Evolutionary conservation across 2,329 filamentous ascomycete genomes (phyloP), one percentile per base, ranked within the genome.

Genomic region (Camillea tinctor): DNA sequence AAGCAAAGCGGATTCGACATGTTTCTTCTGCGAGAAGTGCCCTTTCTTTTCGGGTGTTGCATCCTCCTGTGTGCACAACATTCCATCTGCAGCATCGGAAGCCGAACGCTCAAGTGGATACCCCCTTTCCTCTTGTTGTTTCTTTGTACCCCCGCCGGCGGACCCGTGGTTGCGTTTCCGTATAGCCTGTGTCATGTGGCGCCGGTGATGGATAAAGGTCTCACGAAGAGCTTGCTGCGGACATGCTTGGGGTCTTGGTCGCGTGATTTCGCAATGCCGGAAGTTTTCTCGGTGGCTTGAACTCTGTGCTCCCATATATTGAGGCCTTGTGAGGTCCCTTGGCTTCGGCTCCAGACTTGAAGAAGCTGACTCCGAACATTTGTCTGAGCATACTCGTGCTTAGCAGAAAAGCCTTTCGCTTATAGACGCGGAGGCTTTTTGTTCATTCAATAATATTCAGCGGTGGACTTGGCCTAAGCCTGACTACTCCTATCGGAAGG

Each of bases 1-100:
- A 21, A 23, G 19, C 19, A 19, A 13, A 21, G 19, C 19, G 49
- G 49, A 50, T 50, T 50, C 49, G 49, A 50, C 49, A 50, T 50
- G 49, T 50, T 50, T 50, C 49, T 50, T 23, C 49, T 50, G 49
- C 36, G 36, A 44, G 36, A 17, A 44, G 13, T n/a, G 36, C 36
- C 36, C n/a, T n/a, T n/a, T n/a, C n/a, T n/a, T n/a, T n/a, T 44
- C 36, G 36, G 36, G 36, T 17, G 15, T 44, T 44, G 36, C n/a
- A 15, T 11, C 13, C 36, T 50, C 49, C 26, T 9, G 49, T 22
- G 19, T 23, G 49, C 49, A 21, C 49, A 19, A 44, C 36, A 21
- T 50, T 21, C 21, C 53, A 56, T 56, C 54, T 52, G 20, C 19
- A 56, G 52, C n/a, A 53, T 53, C 40, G 57, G 52, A 22, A 56